These are phyloP conservation scores for Mallotus repandus DNA, from an alignment of 441 rosid species.

Conservation along the genomic window DNA sequence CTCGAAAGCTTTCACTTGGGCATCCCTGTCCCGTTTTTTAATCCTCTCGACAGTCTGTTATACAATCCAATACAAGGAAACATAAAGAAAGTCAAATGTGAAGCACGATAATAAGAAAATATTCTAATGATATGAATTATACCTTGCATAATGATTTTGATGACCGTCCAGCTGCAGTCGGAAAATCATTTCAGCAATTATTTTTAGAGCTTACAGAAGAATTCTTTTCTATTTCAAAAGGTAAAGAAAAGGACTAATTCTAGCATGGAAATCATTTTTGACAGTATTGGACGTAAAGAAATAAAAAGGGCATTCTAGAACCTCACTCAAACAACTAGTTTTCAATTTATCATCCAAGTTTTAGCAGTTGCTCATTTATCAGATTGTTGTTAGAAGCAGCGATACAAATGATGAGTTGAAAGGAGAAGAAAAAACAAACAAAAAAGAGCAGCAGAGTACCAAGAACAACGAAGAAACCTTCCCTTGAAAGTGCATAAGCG, in stretches of 20 bases:
- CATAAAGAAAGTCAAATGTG: neutral
- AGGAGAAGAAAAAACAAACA: neutral
- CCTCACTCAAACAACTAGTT: neutral
- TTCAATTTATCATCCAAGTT: too few relatives aligned
- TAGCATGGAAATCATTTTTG: neutral
- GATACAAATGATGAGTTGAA: neutral
- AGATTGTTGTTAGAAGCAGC: too few relatives aligned
- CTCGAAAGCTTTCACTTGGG: conserved; percentile 59
- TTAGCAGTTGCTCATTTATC: too few relatives aligned
- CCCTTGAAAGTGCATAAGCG: conserved; percentile 67
- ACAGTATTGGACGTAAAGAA: neutral
- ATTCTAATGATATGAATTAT: conserved; percentile 15
- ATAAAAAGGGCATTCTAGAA: neutral
- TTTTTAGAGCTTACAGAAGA: neutral
- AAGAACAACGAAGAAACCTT: conserved; percentile 72
- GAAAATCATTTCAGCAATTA: conserved; percentile 27
- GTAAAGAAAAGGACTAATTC: too few relatives aligned
- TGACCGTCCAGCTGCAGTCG: conserved; percentile 74
- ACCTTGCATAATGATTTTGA: conserved; percentile 56
- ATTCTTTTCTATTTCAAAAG: neutral
- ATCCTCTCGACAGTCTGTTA: conserved; percentile 59
- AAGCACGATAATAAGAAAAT: neutral
- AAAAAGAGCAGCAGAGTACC: conserved; percentile 37
- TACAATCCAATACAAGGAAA: conserved; percentile 14
- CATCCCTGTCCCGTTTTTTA: conserved; percentile 42